phyloP scores from a whole-genome alignment of 371 early-diverging fungal species.

The Mortierella sp. region DNA sequence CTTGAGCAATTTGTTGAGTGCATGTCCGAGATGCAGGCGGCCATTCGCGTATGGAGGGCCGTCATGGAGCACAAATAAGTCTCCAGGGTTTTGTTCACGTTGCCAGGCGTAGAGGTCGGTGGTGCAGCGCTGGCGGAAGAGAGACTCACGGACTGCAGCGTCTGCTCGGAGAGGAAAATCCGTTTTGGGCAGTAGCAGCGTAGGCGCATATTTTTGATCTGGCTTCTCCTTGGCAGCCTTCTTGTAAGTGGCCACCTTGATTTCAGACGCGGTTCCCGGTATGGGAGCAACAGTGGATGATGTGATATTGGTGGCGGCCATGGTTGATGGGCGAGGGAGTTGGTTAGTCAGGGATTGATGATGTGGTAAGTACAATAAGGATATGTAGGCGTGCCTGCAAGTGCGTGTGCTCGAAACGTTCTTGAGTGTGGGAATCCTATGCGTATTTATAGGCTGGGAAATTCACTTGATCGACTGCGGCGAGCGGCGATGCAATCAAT shows the following conservation, averaged over 20 bases:
- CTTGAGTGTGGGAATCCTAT: not conserved
- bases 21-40: constrained; percentile 92
- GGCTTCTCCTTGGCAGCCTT: constrained; percentile 18
- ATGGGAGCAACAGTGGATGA: not conserved
- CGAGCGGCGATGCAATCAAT: not conserved
- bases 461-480: constrained; percentile 1
- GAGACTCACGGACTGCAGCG: constrained; percentile 70
- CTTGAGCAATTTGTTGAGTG: constrained; percentile 92
- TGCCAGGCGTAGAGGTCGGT: constrained; percentile 79
- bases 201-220: constrained; percentile 61
- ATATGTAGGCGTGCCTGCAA: not conserved
- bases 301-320: constrained; percentile 1
- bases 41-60: constrained; percentile 98
- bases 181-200: constrained; percentile 77
- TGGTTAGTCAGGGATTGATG: not conserved
- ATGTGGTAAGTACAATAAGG: not conserved
- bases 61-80: constrained; percentile 85
- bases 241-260: not conserved
- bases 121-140: constrained; percentile 72
- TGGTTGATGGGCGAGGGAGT: not conserved
- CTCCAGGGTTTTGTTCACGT: constrained; percentile 66
- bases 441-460: no score
- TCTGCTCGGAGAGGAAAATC: constrained; percentile 78
- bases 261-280: not conserved
- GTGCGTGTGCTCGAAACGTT: not conserved